Percentiles rank a stretch among this genome's conserved stretches.
These are phyloP conservation scores for Fusarium miscanthi DNA, from an alignment of 2,329 filamentous ascomycete genomes.

Conservation along the genomic window DNA sequence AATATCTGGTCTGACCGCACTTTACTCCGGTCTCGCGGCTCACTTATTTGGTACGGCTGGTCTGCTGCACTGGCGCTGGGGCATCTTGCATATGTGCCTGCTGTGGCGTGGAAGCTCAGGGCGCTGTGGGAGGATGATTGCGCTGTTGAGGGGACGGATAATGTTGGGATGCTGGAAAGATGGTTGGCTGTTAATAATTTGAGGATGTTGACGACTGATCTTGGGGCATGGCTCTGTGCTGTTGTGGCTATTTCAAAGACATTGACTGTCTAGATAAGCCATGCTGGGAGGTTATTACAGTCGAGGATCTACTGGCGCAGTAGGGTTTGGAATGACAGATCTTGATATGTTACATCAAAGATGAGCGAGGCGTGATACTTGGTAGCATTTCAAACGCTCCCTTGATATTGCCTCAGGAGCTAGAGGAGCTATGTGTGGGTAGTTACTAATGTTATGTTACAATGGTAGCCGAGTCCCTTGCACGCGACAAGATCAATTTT, in stretches of 20 bases:
- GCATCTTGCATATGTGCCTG: constrained; percentile 51
- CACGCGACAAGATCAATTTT: background rate
- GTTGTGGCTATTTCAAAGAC: constrained; percentile 47
- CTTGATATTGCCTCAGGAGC: background rate
- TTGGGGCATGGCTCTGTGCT: constrained; percentile 50
- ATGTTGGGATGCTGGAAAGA: constrained; percentile 46
- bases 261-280: constrained; percentile 15
- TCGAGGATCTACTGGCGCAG: background rate
- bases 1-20: constrained; percentile 41
- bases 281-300: background rate
- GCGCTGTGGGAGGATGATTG: constrained; percentile 44
- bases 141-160: constrained; percentile 37
- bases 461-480: background rate
- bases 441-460: background rate
- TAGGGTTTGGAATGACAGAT: background rate
- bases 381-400: background rate
- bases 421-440: background rate
- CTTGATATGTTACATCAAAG: background rate
- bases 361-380: background rate
- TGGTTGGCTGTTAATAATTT: constrained; percentile 49
- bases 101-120: constrained; percentile 48
- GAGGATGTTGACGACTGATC: constrained; percentile 50
- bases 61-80: constrained; percentile 47
- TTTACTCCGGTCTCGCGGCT: constrained; percentile 41
- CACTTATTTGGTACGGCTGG: constrained; percentile 49